These are phyloP conservation scores for Aureobasidium leucospermi DNA, from an alignment of 2,329 filamentous ascomycete species.

Conservation along the genomic window DNA sequence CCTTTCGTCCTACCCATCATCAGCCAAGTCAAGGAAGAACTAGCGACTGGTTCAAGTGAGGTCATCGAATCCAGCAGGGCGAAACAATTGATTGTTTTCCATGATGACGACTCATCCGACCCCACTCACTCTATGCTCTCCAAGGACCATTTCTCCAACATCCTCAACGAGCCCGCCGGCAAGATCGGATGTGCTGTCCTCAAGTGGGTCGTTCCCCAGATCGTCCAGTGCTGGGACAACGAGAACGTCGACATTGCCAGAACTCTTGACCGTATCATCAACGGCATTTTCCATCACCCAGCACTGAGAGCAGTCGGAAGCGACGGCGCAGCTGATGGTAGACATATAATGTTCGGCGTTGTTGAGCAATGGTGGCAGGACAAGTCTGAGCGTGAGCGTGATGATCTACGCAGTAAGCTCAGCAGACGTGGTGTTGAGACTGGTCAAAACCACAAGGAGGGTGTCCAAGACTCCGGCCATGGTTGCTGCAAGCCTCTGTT, in stretches of 20 bases:
- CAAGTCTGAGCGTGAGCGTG: constrained; percentile 54
- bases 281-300: constrained; percentile 82
- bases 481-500: constrained; percentile 74
- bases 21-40: constrained; percentile 76
- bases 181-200: constrained; percentile 72
- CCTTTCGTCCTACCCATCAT: constrained; percentile 84
- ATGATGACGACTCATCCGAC: constrained; percentile 67
- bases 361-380: constrained; percentile 77
- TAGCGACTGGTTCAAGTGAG: constrained; percentile 76
- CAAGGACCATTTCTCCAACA: constrained; percentile 90
- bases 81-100: constrained; percentile 81
- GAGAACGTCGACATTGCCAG: constrained; percentile 61
- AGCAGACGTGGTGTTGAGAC: constrained; percentile 69
- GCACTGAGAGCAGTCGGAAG: constrained; percentile 51
- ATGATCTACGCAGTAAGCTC: constrained; percentile 66
- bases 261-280: constrained; percentile 63
- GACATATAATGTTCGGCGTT: constrained; percentile 67
- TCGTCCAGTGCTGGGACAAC: constrained; percentile 84
- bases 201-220: constrained; percentile 78
- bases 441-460: constrained; percentile 79
- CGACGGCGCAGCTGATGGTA: constrained; percentile 65
- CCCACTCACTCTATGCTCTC: constrained; percentile 94
- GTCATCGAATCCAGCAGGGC: constrained; percentile 78
- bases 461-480: constrained; percentile 75
- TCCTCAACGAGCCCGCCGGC: constrained; percentile 81